Evolutionary conservation across 2,329 filamentous ascomycete genomes (phyloP).

Genomic region (Trichoderma endophyticum): DNA sequence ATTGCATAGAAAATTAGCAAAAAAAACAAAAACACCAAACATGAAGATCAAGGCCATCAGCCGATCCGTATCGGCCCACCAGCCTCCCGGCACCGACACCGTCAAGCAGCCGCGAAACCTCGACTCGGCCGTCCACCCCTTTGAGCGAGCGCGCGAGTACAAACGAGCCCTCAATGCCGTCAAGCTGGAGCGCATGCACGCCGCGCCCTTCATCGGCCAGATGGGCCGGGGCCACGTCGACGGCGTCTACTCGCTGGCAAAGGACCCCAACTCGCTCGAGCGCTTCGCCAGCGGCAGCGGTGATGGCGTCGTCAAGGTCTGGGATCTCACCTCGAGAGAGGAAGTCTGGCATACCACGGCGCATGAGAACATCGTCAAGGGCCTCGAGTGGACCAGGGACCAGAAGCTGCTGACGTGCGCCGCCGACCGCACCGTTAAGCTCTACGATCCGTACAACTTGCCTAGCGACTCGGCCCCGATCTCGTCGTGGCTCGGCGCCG

Average conservation of each 20-base stretch:
- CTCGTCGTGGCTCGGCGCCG: conserved; percentile 78
- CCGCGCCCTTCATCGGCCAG: conserved; percentile 70
- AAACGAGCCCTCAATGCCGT: conserved; percentile 66
- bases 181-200: conserved; percentile 91
- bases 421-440: conserved; percentile 79
- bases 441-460: conserved; percentile 86
- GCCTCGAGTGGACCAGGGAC: conserved; percentile 83
- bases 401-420: conserved; percentile 83
- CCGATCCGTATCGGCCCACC: conserved; percentile 61
- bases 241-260: conserved; percentile 74
- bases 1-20: not conserved
- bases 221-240: conserved; percentile 90
- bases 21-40: conserved; percentile 19
- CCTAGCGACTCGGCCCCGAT: conserved; percentile 65
- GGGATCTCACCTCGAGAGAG: conserved; percentile 70
- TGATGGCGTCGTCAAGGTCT: conserved; percentile 91
- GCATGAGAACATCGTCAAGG: conserved; percentile 92
- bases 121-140: conserved; percentile 83
- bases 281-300: conserved; percentile 80
- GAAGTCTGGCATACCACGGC: conserved; percentile 77
- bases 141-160: conserved; percentile 81
- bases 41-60: conserved; percentile 65
- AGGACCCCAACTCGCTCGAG: conserved; percentile 71
- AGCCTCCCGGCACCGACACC: conserved; percentile 64
- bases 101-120: conserved; percentile 67